These are phyloP conservation scores for Solanum neorickii DNA, from an alignment of 257 asterid genomes.

Conservation along the genomic window DNA sequence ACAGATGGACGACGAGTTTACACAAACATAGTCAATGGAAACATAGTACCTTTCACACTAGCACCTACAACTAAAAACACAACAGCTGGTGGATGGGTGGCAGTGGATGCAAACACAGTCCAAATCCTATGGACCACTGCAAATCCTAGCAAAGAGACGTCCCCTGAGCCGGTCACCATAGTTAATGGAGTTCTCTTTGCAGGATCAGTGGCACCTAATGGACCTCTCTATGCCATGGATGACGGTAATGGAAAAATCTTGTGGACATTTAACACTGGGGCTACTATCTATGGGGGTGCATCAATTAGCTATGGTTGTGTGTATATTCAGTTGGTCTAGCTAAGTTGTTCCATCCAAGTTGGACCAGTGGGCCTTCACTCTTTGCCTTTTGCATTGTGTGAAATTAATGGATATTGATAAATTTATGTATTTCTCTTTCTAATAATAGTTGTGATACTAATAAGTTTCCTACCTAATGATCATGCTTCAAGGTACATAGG, in stretches of 20 bases:
- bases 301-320: conserved; percentile 65
- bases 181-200: conserved; percentile 56
- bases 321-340: conserved; percentile 34
- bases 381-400: conserved; percentile 42
- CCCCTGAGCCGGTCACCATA: conserved; percentile 54
- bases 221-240: conserved; percentile 64
- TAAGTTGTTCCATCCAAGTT: conserved; percentile 48
- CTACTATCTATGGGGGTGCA: conserved; percentile 73
- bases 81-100: conserved; percentile 73
- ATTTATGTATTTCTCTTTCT: neutral
- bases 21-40: conserved; percentile 48
- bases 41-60: conserved; percentile 30
- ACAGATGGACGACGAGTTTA: conserved; percentile 47
- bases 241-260: conserved; percentile 43
- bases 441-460: neutral
- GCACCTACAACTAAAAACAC: conserved; percentile 43
- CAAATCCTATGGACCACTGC: conserved; percentile 64
- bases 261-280: conserved; percentile 47
- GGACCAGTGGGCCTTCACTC: conserved; percentile 55
- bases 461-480: neutral
- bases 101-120: conserved; percentile 57
- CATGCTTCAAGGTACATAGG: neutral
- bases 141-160: conserved; percentile 54
- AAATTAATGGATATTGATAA: neutral
- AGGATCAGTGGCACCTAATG: conserved; percentile 52